Evolutionary conservation across 2,329 filamentous ascomycete genomes (phyloP), one percentile per base, ranked within the genome.

Genomic region (Aspergillus chevalieri): DNA sequence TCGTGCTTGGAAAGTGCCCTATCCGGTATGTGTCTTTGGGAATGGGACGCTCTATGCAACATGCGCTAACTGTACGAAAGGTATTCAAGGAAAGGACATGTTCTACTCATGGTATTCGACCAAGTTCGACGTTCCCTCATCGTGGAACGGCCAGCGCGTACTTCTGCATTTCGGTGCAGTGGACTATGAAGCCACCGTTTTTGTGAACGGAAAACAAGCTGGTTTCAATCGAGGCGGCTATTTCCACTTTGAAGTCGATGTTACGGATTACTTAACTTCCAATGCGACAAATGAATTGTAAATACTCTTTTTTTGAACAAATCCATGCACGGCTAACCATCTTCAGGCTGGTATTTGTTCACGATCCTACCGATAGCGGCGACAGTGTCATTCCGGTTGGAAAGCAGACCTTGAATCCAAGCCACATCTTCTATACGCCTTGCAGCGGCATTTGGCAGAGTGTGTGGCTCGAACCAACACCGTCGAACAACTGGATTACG

Each of bases 371-470:
- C 0, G 84, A 87, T 57, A 61, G 64, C 26, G 72, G 73, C 2
- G 65, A 67, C 4, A 71, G 74, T 50, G 75, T 83, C 10, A 83
- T 85, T 39, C 84, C 84, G 0, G 76, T 85, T 41, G 85, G 85
- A 53, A 86, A 87, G 62, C 84, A 86, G 63, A 79, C 77, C 0
- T 60, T 77, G 1, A 68, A 66, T 0, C 80, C 78, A 1, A 57
- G 54, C 15, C 65, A 67, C 57, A 88, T 88, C 52, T 88, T 85
- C 64, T 88, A 88, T 63, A 82, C 81, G 0, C 81, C 85, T 0
- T 88, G 84, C 62, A 84, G 82, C 30, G 85, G 85, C 4, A 87
- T 89, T 54, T 89, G 85, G 85, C 85, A 87, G 61, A 78, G 77
- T 15, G 85, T 88, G 0, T 89, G 85, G 85, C 69, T 89, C 2